phyloP scores from a whole-genome alignment of 2,329 filamentous ascomycete species.

The Fusarium guadeloupense region DNA sequence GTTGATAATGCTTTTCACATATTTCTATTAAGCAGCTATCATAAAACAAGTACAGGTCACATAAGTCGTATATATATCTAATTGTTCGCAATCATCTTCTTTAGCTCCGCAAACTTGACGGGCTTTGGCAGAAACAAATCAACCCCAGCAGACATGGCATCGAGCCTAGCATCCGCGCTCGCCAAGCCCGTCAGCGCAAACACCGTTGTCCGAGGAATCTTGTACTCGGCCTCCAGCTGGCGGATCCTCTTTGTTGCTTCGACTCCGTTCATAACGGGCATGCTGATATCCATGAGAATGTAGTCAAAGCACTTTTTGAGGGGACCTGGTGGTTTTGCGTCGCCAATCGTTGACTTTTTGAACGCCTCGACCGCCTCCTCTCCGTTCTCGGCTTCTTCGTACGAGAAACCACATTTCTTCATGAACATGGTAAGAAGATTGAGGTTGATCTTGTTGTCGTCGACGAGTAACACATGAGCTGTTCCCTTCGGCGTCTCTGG shows the following conservation, averaged over 20 bases:
- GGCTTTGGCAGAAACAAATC: constrained; percentile 63
- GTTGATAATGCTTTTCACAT: not conserved
- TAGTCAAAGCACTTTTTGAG: constrained; percentile 45
- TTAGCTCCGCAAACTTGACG: constrained; percentile 55
- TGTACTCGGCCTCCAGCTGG: constrained; percentile 55
- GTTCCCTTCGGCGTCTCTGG: not conserved
- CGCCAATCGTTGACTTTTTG: constrained; percentile 41
- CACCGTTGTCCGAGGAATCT: constrained; percentile 54
- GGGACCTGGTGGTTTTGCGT: not conserved
- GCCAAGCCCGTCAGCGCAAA: constrained; percentile 64
- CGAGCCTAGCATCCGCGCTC: constrained; percentile 57
- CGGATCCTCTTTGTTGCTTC: constrained; percentile 60
- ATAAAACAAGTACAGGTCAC: constrained; percentile 3
- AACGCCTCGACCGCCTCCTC: constrained; percentile 58
- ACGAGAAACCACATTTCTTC: constrained; percentile 53
- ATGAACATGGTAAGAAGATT: constrained; percentile 55
- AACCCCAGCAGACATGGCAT: constrained; percentile 59
- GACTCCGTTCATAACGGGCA: constrained; percentile 64
- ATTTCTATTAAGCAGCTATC: constrained; percentile 9
- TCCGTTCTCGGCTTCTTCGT: constrained; percentile 57
- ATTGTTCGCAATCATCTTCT: constrained; percentile 43
- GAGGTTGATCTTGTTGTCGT: constrained; percentile 56
- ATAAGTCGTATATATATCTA: constrained; percentile 21
- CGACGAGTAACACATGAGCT: constrained; percentile 50
- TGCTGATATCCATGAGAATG: constrained; percentile 60